phyloP scores from a whole-genome alignment of 352 stramenopile species.

The Peronosclerospora sorghi region DNA sequence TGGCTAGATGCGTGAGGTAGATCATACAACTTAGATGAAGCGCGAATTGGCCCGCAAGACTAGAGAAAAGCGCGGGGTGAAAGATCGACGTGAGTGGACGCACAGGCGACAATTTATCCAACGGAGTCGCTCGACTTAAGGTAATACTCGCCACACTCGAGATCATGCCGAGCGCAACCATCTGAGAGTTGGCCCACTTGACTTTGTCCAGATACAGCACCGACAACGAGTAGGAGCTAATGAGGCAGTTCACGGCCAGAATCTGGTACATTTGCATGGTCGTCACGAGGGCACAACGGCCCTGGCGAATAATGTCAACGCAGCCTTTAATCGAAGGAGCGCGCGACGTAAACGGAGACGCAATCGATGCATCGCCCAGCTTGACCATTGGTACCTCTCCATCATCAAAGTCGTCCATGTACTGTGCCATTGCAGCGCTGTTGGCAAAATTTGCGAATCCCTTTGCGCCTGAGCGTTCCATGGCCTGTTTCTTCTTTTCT shows the following conservation, averaged over 20 bases:
- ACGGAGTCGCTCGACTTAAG: conserved; percentile 87
- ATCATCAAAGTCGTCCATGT: conserved; percentile 87
- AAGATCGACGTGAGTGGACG: conserved; percentile 94
- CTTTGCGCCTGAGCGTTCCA: conserved; percentile 63
- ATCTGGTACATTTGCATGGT: conserved; percentile 99
- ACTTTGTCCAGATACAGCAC: conserved; percentile 97
- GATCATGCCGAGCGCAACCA: conserved; percentile 85
- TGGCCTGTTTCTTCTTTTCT: conserved; percentile 48
- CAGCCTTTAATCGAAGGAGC: conserved; percentile 86
- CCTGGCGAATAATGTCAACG: conserved; percentile 96
- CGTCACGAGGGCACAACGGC: conserved; percentile 97
- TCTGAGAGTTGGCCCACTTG: conserved; percentile 97
- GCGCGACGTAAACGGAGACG: conserved; percentile 97
- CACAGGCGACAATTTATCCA: conserved; percentile 88
- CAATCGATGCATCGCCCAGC: conserved; percentile 97
- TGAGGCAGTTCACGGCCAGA: conserved; percentile 96
- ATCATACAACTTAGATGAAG: conserved; percentile 93
- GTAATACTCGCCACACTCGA: conserved; percentile 78
- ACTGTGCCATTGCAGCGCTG: conserved; percentile 79
- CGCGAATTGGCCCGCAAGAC: conserved; percentile 91
- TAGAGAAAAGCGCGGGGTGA: conserved; percentile 87
- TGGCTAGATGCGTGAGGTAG: conserved; percentile 83
- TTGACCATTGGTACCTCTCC: conserved; percentile 95
- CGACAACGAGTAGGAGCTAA: conserved; percentile 97
- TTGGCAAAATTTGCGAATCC: conserved; percentile 83